Base-by-base conservation (phyloP, 176 grass and related monocot species). In the Coix lacrymajobi region DNA sequence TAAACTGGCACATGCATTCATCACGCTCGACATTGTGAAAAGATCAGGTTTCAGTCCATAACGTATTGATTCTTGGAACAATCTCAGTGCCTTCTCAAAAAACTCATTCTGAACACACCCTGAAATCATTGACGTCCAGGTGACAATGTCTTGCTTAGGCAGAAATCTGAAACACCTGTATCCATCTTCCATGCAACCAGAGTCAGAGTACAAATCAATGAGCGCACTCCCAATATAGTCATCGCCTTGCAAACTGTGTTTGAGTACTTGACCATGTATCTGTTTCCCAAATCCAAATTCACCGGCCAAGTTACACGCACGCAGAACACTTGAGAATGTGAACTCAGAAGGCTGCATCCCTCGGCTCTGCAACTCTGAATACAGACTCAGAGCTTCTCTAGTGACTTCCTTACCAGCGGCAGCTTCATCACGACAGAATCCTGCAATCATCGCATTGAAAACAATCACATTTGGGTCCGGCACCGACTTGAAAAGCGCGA, bases 401-500 rank as follows among this genome's bases (percentile, higher is more conserved):
- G 34, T 17, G 48, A 80, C 76, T 28, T 88, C 82, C 45, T 45
- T 79, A 63, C 76, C 41, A 28, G 44, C 67, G 12, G 62, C 73
- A 44, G 61, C 71, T 69, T 91, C 88, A 26, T 60, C 75, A 20
- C 80, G 81, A 37, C 51, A 91, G 58, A 93, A 89, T 6, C 94
- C 88, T 8, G 86, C 76, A 13, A 96, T 91, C 86, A 93, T 93
- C 44, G 91, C 84, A 36, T 96, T 96, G 81, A 89, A 93, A 69
- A 89, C 86, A 28, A 96, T 87, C 71, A 93, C 80, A 83, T 93
- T 96, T n/a, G 91, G 86, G 52, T 87, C 71, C n/a, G n/a, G 71
- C 65, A 91, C 75, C 0, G 8, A 84, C 82, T 85, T 79, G 24
- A 96, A 96, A 45, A 93, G 64, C 4, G 43, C 71, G 5, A 87